Percentiles rank a stretch among this genome's conserved stretches.
Conservation (phyloP, 306 rosid species). For the Delonix regia region DNA sequence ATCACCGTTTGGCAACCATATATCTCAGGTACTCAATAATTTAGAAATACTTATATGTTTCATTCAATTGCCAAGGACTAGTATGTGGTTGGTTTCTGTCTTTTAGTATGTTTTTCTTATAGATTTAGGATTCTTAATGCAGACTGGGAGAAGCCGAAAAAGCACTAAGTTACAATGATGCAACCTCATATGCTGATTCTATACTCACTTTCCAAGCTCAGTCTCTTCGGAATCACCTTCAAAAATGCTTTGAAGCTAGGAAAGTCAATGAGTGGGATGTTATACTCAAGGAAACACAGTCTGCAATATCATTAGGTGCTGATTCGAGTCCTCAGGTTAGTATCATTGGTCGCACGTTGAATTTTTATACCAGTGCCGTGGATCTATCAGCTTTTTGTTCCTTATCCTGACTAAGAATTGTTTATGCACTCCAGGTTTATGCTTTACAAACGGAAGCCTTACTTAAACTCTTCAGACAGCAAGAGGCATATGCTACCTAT, state of each 20-base stretch:
- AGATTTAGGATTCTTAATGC: conserved; percentile 23
- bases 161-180: conserved; percentile 53
- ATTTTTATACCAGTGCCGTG: neutral
- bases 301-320: conserved; percentile 71
- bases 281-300: conserved; percentile 66
- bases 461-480: conserved; percentile 66
- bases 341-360: neutral
- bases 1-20: conserved; percentile 76
- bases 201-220: conserved; percentile 53
- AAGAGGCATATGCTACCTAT: conserved; percentile 67
- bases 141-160: conserved; percentile 86
- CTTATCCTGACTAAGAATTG: conserved; percentile 23
- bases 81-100: neutral
- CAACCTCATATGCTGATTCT: conserved; percentile 44
- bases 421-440: conserved; percentile 53
- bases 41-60: neutral
- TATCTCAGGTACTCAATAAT: conserved; percentile 67
- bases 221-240: conserved; percentile 60
- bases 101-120: conserved; percentile 1
- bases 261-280: conserved; percentile 61
- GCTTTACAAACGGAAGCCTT: conserved; percentile 90
- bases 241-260: conserved; percentile 62
- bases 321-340: conserved; percentile 81
- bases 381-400: neutral
- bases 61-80: neutral